Conservation (phyloP, 1,139 yeast species). For the Suhomyces bribrorum region DNA sequence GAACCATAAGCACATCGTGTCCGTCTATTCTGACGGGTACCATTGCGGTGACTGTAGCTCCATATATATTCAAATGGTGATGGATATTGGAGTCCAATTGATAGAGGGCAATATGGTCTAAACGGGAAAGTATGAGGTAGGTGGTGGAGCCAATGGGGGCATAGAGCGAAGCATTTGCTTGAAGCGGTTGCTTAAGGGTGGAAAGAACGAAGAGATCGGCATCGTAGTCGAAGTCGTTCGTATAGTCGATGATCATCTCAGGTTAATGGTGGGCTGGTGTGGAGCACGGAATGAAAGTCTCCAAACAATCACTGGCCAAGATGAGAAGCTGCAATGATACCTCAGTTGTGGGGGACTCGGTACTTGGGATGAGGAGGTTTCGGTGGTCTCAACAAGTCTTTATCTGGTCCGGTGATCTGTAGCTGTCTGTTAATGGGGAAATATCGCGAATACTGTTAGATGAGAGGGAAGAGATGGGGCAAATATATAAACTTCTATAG, state of each 20-base stretch:
- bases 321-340: no score
- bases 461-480: no score
- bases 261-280: no score
- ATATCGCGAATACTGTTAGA: no score
- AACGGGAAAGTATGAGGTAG: slow-evolving; percentile 6
- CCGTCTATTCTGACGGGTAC: slow-evolving; percentile 8
- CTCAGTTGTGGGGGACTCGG: no score
- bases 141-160: slow-evolving; percentile 1
- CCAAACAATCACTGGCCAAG: no score
- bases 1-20: slow-evolving; percentile 16
- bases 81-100: slow-evolving; percentile 10
- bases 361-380: no score
- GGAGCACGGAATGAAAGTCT: no score
- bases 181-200: slow-evolving; percentile 5
- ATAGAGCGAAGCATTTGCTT: slow-evolving; percentile 1
- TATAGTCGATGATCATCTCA: slow-evolving; percentile 6
- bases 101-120: slow-evolving; percentile 19
- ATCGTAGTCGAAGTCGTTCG: slow-evolving; percentile 9
- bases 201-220: slow-evolving; percentile 8
- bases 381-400: no score
- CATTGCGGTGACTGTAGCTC: slow-evolving; percentile 15
- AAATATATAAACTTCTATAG: no score
- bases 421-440: no score
- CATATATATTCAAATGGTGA: slow-evolving; percentile 16
- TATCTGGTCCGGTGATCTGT: no score